Percentiles rank a stretch among this genome's conserved stretches.
Evolutionary conservation across 2,329 filamentous ascomycete species (phyloP).

Genomic region (Nemania bipapillata): DNA sequence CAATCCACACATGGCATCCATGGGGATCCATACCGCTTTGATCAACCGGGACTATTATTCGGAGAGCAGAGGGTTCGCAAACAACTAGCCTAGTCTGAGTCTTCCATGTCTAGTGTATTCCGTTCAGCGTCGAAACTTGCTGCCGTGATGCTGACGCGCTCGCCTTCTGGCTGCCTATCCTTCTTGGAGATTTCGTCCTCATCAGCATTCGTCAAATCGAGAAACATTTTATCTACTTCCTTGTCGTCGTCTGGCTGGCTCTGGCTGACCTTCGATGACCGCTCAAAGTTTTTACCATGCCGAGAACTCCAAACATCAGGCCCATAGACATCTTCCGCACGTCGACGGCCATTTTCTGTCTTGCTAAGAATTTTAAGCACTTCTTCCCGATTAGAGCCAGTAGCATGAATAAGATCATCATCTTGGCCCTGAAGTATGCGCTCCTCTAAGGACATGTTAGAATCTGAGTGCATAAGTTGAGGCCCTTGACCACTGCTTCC

Average conservation of each 20-base stretch:
- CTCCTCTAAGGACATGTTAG: slow-evolving; percentile 61
- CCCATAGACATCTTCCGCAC: slow-evolving; percentile 64
- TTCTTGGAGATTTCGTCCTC: slow-evolving; percentile 56
- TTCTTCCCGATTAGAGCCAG: slow-evolving; percentile 60
- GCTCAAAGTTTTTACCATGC: slow-evolving; percentile 40
- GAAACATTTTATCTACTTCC: slow-evolving; percentile 66
- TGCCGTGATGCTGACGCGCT: slow-evolving; percentile 50
- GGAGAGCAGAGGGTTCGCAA: neutral
- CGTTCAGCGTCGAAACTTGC: slow-evolving; percentile 52
- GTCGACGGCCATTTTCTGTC: slow-evolving; percentile 62
- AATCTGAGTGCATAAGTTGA: slow-evolving; percentile 56
- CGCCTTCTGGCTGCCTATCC: slow-evolving; percentile 50
- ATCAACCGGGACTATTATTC: neutral
- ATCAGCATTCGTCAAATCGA: slow-evolving; percentile 65
- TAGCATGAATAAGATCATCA: slow-evolving; percentile 59
- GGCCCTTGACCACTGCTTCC: slow-evolving; percentile 55
- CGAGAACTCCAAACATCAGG: slow-evolving; percentile 60
- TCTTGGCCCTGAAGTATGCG: slow-evolving; percentile 61
- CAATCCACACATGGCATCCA: slow-evolving; percentile 1
- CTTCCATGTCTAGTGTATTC: slow-evolving; percentile 52
- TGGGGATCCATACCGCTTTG: neutral
- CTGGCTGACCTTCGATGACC: slow-evolving; percentile 38
- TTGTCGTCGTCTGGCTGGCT: slow-evolving; percentile 58
- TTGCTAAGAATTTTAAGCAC: slow-evolving; percentile 64
- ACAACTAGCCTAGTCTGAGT: slow-evolving; percentile 47